Evolutionary conservation across 169 alveolate species (phyloP).

Genomic region (Plasmodium berghei): DNA sequence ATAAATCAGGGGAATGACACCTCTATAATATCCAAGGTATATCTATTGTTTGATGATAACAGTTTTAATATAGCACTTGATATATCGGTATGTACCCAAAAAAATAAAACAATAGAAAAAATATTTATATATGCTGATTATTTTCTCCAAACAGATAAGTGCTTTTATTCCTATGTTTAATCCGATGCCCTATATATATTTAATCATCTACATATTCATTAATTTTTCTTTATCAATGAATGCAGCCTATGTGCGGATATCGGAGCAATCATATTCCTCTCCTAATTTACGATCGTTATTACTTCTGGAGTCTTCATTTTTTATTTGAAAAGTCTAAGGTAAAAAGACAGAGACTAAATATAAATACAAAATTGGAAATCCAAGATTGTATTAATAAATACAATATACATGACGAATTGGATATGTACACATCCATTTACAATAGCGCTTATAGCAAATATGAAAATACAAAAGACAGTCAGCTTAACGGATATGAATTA

Average conservation of each 20-base stretch:
- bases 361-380: slow-evolving; percentile 4
- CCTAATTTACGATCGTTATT: slow-evolving; percentile 51
- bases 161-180: too few species aligned
- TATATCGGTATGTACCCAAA: slow-evolving; percentile 27
- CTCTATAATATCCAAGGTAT: slow-evolving; percentile 19
- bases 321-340: slow-evolving; percentile 63
- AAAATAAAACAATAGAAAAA: neutral
- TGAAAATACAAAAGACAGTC: neutral
- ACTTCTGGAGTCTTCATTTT: slow-evolving; percentile 71
- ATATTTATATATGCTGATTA: neutral
- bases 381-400: slow-evolving; percentile 5
- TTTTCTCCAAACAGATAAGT: neutral
- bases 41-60: slow-evolving; percentile 60
- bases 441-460: slow-evolving; percentile 25
- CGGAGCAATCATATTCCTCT: slow-evolving; percentile 37
- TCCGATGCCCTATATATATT: too few species aligned
- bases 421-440: slow-evolving; percentile 63
- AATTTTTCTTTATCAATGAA: neutral
- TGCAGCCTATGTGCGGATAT: slow-evolving; percentile 32
- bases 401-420: slow-evolving; percentile 24
- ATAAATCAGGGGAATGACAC: slow-evolving; percentile 18
- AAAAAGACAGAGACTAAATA: slow-evolving; percentile 58
- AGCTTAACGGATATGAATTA: slow-evolving; percentile 6
- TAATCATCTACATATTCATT: too few species aligned
- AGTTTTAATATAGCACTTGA: slow-evolving; percentile 69